Percentiles rank a stretch among this genome's conserved stretches.
Conservation (phyloP, 257 asterid genomes). For the Eustoma russellianum region DNA sequence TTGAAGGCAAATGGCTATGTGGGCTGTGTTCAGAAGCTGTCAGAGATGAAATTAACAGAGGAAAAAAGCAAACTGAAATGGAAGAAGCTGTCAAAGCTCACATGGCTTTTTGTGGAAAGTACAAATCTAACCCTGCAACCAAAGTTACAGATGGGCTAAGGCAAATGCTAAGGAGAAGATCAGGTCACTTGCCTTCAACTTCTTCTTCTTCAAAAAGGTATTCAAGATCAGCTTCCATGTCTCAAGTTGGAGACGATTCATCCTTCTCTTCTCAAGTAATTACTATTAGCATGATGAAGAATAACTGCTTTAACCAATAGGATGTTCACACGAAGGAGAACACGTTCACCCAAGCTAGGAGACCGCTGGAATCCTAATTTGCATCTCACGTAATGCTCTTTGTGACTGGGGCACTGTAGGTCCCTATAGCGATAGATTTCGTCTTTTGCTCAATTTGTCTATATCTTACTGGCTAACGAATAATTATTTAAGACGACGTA, state of each 20-base stretch:
- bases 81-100: constrained; percentile 80
- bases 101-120: constrained; percentile 73
- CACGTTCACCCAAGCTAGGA: no score
- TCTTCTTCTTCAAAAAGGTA: constrained; percentile 34
- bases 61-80: constrained; percentile 27
- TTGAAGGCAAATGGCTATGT: constrained; percentile 84
- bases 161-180: constrained; percentile 71
- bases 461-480: no score
- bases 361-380: no score
- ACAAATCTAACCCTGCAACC: constrained; percentile 63
- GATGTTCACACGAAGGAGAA: no score
- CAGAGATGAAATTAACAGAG: constrained; percentile 56
- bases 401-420: no score
- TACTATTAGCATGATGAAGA: not conserved
- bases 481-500: no score
- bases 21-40: constrained; percentile 90
- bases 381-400: no score
- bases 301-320: not conserved
- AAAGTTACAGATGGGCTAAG: constrained; percentile 83
- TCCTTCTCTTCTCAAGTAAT: constrained; percentile 24
- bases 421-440: no score
- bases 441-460: no score
- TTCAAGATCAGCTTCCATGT: constrained; percentile 42
- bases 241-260: constrained; percentile 51
- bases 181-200: constrained; percentile 24